Evolutionary conservation across 169 alveolate species (phyloP), one percentile per base, ranked within the genome.

Genomic region (Plasmodium knowlesi): DNA sequence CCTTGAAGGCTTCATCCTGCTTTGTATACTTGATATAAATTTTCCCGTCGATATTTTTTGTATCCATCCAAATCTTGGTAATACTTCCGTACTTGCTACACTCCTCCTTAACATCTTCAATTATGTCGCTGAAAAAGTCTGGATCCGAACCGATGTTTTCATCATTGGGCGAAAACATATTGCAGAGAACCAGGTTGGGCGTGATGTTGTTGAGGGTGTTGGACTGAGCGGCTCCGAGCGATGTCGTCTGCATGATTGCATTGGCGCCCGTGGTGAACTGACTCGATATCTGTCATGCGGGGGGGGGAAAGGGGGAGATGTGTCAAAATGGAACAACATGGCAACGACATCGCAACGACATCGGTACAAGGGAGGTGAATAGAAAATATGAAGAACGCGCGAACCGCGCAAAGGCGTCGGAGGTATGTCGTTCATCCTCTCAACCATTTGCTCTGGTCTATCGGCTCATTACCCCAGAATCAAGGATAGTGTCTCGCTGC

Each of bases 71-170:
- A 19, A 97, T 98, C 70, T 91, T 92, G 53, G 93, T 80, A 30
- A 98, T 96, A 39, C 94, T 95, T 1, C 99, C 99, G 96, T 97
- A 96, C 83, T 97, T 98, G 32, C 82, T 94, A 86, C 99, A 98
- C 93, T 98, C 99, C 70, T 95, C 98, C 83, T 82, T 95, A 57
- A 97, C 99, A 86, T 98, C 99, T n/a, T 96, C 98, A 83, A 93
- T 93, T 71, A 98, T 96, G 41, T 98, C 99, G 19, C 83, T 96
- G 82, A 97, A 96, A 90, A 97, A 96, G 71, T 95, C 95, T 2
- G 98, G 97, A 32, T 95, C 97, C 28, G 90, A 96, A 8, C 96
- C 96, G 46, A 86, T 95, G 46, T 81, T 46, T 39, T 93, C 92
- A 72, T 97, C 98, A 85, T 96, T 84, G 19, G 98, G 84, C 37